Base-by-base conservation (phyloP, 768 basidiomycete genomes). In the Butyriboletus loyo region DNA sequence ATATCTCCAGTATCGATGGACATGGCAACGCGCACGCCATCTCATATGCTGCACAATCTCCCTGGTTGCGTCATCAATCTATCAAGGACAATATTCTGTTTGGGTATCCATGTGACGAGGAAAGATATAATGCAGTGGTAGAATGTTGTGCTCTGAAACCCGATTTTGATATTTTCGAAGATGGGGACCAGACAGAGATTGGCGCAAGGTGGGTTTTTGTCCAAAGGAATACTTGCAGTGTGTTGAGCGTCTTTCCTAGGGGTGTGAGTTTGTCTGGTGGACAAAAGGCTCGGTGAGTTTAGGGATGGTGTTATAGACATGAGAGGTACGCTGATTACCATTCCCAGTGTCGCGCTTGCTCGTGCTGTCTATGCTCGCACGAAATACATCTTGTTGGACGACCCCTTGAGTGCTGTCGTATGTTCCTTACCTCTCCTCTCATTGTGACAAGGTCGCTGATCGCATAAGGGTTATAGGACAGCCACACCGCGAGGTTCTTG, bases 131-230 rank as follows among this genome's bases (percentile, higher is more conserved):
- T 10, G 75, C 73, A 0, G 90, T 92, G 25, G 66, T 95, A n/a
- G 85, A 92, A 46, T 87, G 83, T 14, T 98, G 95, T 63, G 93
- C 92, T 1, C 69, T 98, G 47, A 72, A 66, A 27, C 83, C 87
- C 0, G 96, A 98, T 73, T 69, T 98, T 51, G 81, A 87, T 6
- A 79, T 93, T 11, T 68, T 98, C 2, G 90, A 95, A 51, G 86
- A 94, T 61, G 96, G 96, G 0, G 93, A 92, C 63, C 73, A 70
- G 49, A 93, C 91, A 2, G 87, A 92, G 70, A 89, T 95, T 57
- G 92, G 92, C 14, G 85, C 83, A 14, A 75, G 84, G 76, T 80
- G 44, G 17, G 63, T 25, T 39, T n/a, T 45, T 30, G 22, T 51
- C 6, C 13, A 46, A 15, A 43, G 41, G 8, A 32, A 27, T 40